Conservation (phyloP, 2,329 filamentous ascomycete species). For the Trichoderma aggressivum region DNA sequence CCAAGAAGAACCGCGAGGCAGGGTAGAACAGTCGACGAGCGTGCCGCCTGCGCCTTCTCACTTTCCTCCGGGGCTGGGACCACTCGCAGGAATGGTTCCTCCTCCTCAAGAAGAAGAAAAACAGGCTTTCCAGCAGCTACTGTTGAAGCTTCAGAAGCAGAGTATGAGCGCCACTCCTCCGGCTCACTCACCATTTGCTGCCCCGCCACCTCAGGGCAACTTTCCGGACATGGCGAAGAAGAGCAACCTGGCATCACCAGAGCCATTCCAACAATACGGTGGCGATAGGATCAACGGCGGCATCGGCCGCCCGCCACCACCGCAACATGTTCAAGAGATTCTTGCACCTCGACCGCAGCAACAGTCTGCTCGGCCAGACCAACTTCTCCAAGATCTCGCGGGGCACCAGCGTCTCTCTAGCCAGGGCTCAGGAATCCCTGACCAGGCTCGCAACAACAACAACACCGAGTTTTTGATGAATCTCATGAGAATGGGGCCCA, state of each 20-base stretch:
- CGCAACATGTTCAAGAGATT: slow-evolving; percentile 49
- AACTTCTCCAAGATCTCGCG: slow-evolving; percentile 59
- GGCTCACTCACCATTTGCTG: slow-evolving; percentile 41
- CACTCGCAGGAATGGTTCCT: slow-evolving; percentile 15
- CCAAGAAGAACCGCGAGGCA: slow-evolving; percentile 50
- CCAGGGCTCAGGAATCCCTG: slow-evolving; percentile 46
- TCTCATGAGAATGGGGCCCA: slow-evolving; percentile 62
- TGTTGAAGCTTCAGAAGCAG: slow-evolving; percentile 73
- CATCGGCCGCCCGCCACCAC: slow-evolving; percentile 39
- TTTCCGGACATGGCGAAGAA: slow-evolving; percentile 32
- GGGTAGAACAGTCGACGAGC: slow-evolving; percentile 46
- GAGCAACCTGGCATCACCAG: slow-evolving; percentile 45
- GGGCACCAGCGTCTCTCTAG: slow-evolving; percentile 56
- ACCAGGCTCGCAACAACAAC: slow-evolving; percentile 51
- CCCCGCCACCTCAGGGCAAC: slow-evolving; percentile 37
- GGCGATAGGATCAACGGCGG: slow-evolving; percentile 45
- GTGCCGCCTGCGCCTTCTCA: slow-evolving; percentile 11
- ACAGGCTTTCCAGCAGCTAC: slow-evolving; percentile 77
- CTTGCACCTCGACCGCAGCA: slow-evolving; percentile 49
- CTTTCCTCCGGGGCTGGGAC: slow-evolving; percentile 20
- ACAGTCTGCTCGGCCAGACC: slow-evolving; percentile 53
- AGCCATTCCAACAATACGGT: slow-evolving; percentile 46
- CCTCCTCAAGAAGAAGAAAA: slow-evolving; percentile 64
- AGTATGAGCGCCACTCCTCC: slow-evolving; percentile 46
- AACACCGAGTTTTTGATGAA: slow-evolving; percentile 84